Conservation (phyloP, 2,329 filamentous ascomycete genomes). For the Penicillium carneum region DNA sequence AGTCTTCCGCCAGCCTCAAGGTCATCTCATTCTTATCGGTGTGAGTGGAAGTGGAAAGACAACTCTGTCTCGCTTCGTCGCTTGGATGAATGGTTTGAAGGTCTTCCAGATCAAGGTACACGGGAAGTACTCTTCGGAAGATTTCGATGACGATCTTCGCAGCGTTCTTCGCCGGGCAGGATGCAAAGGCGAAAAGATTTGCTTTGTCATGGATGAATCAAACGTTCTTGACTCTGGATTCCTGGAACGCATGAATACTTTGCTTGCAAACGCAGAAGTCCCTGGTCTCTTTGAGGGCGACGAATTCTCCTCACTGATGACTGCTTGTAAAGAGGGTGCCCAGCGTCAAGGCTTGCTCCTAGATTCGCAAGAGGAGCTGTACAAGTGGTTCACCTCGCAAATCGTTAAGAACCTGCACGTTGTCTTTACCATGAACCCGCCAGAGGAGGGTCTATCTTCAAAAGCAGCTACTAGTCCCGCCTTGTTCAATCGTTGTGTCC, state of each 20-base stretch:
- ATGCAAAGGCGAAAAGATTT: constrained; percentile 98
- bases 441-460: constrained; percentile 89
- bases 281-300: constrained; percentile 99
- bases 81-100: constrained; percentile 99
- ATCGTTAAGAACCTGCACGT: constrained; percentile 99
- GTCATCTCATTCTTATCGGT: constrained; percentile 96
- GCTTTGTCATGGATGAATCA: constrained; percentile 99
- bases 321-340: constrained; percentile 96
- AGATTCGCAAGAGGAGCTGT: constrained; percentile 98
- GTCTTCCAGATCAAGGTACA: constrained; percentile 99
- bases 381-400: constrained; percentile 99
- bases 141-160: constrained; percentile 96
- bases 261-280: constrained; percentile 98
- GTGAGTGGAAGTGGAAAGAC: constrained; percentile 99
- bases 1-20: constrained; percentile 97
- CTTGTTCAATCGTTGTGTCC: constrained; percentile 97
- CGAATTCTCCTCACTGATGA: constrained; percentile 97
- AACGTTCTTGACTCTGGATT: constrained; percentile 99
- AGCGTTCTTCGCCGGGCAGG: constrained; percentile 92
- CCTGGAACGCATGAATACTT: constrained; percentile 97
- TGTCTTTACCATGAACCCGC: constrained; percentile 99
- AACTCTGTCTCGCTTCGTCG: constrained; percentile 94
- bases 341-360: constrained; percentile 93
- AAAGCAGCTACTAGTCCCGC: constrained; percentile 98
- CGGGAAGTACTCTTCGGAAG: constrained; percentile 95